Base-by-base conservation (phyloP, 2,329 filamentous ascomycete genomes). In the Cryoendolithus antarcticus region DNA sequence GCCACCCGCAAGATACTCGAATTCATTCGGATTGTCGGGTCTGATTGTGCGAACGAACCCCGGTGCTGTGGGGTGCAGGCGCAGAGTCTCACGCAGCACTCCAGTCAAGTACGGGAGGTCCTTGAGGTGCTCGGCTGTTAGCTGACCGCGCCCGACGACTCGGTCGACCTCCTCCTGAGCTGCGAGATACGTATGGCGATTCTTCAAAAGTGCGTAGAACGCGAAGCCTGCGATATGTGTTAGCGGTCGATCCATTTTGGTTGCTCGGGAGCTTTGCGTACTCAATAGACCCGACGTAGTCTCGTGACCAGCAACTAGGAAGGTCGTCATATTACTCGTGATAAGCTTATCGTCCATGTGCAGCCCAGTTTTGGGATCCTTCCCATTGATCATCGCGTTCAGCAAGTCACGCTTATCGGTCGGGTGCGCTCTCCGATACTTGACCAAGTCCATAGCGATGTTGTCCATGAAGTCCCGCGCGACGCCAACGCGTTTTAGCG, bases 261-360 rank as follows among this genome's bases (percentile, higher is more conserved):
- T 32, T 10, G 9, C 31, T 11, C 31, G 11, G 30, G n/a, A 29
- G 24, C 4, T 27, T 27, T 27, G 24, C 24, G 24, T 27, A 27
- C 24, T 27, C 12, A 33, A 41, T 27, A 38, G 10, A 5, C 39
- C 58, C 9, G 59, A 60, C 3, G 59, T 61, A 1, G 58, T 61
- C 58, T 62, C 44, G 58, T 39, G 37, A 71, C 51, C 49, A 64
- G 58, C 73, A 37, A 76, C 76, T 32, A 80, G 70, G 64, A 83
- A 80, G 4, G 72, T 71, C 37, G 82, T 72, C 48, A 84, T 75
- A 54, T 84, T 78, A 56, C 82, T 75, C 35, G 80, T 68, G 35
- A 82, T 69, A 43, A 72, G 72, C 4, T 70, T 69, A 3, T 80
- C 71, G 4, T 60, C 69, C 47, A 84, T 62, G 2, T 58, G 59